These are phyloP conservation scores for Boletus rufocinnamomeus DNA, from an alignment of 768 basidiomycete species.

Conservation along the genomic window DNA sequence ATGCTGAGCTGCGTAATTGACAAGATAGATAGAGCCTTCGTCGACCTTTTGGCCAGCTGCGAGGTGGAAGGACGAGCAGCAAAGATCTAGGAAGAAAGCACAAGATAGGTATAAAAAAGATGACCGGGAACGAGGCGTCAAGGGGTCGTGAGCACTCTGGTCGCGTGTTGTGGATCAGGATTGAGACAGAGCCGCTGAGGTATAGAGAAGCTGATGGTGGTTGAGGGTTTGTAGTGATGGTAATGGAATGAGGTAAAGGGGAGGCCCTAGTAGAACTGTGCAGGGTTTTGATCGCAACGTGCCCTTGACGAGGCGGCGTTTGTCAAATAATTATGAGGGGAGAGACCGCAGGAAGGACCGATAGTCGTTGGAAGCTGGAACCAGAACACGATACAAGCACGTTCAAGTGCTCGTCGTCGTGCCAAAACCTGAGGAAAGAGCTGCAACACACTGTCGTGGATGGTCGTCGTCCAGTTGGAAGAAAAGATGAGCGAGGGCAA, in stretches of 20 bases:
- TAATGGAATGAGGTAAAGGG: slow-evolving; percentile 59
- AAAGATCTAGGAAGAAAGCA: slow-evolving; percentile 40
- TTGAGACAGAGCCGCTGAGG: slow-evolving; percentile 30
- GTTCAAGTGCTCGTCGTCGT: slow-evolving; percentile 19
- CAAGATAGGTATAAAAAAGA: slow-evolving; percentile 63
- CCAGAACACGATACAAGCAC: slow-evolving; percentile 25
- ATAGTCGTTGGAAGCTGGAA: slow-evolving; percentile 22
- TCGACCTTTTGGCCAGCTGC: slow-evolving; percentile 40
- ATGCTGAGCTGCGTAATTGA: slow-evolving; percentile 42
- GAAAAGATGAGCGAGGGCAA: slow-evolving; percentile 17
- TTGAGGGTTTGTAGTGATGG: slow-evolving; percentile 39
- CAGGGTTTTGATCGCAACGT: slow-evolving; percentile 82
- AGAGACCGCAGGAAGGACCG: slow-evolving; percentile 23
- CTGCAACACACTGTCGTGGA: slow-evolving; percentile 10
- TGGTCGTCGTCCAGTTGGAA: slow-evolving; percentile 25
- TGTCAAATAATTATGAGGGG: slow-evolving; percentile 43
- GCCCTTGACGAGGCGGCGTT: slow-evolving; percentile 59
- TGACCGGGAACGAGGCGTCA: slow-evolving; percentile 45
- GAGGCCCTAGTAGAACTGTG: slow-evolving; percentile 46
- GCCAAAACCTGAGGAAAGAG: slow-evolving; percentile 12
- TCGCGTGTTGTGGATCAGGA: slow-evolving; percentile 41
- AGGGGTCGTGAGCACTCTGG: slow-evolving; percentile 56
- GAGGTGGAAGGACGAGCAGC: slow-evolving; percentile 38
- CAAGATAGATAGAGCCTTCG: slow-evolving; percentile 40
- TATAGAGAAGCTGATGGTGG: slow-evolving; percentile 35